Evolutionary conservation across 2,329 filamentous ascomycete species (phyloP).

Genomic region (Cladobotryum protrusum): DNA sequence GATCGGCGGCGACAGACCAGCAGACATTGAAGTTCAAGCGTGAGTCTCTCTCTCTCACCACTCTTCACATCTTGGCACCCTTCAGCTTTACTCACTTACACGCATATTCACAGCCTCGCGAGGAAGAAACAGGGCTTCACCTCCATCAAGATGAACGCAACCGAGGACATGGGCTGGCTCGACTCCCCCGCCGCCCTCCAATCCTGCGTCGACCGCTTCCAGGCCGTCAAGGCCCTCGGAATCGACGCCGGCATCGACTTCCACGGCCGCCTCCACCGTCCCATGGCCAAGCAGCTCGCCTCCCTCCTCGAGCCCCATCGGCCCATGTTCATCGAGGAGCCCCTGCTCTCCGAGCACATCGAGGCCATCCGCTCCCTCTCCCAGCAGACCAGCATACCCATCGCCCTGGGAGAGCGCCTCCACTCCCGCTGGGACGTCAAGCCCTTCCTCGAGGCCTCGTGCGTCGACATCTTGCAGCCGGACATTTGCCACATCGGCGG

Average conservation of each 20-base stretch:
- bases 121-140: conserved; percentile 57
- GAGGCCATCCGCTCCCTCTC: conserved; percentile 43
- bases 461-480: conserved; percentile 66
- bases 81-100: not conserved
- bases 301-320: conserved; percentile 58
- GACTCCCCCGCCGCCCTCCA: conserved; percentile 62
- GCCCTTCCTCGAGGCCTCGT: conserved; percentile 61
- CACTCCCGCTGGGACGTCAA: conserved; percentile 70
- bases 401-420: conserved; percentile 66
- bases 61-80: too few species aligned
- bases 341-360: conserved; percentile 61
- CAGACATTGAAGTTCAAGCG: conserved; percentile 59
- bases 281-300: conserved; percentile 75
- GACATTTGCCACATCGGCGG: conserved; percentile 68
- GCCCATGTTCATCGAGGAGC: conserved; percentile 73
- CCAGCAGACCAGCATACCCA: conserved; percentile 52
- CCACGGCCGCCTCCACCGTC: conserved; percentile 69
- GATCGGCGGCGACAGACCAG: conserved; percentile 69
- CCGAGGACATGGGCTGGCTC: conserved; percentile 69
- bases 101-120: conserved; percentile 26
- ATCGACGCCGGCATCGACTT: conserved; percentile 73
- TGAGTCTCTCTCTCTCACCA: conserved; percentile 25
- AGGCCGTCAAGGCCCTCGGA: conserved; percentile 61
- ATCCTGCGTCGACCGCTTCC: conserved; percentile 59
- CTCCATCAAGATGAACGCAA: conserved; percentile 73